Base-by-base conservation (phyloP, 2,329 filamentous ascomycete species). In the Ophiostoma ips region DNA sequence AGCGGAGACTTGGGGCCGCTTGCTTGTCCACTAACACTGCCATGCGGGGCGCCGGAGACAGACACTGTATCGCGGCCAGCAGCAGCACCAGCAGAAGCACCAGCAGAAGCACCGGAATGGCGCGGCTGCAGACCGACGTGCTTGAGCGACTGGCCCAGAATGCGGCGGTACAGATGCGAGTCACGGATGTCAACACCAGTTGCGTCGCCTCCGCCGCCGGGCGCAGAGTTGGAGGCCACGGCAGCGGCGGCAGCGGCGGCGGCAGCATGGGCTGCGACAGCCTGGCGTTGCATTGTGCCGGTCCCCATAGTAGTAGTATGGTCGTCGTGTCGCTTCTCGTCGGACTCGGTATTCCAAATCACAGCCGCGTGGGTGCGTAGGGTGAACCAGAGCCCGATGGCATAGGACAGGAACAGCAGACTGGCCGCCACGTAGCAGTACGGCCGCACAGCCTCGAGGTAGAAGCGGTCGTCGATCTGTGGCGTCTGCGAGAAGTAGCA, bases 331-430 rank as follows among this genome's bases (percentile, higher is more conserved):
- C 79, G 82, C 67, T 87, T 89, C 66, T 89, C 84, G 36, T 89
- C 84, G 3, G 74, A 63, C 55, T 95, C 89, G 9, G 77, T 83
- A 59, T 88, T 92, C 92, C 92, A 98, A 57, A 98, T 98, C 43
- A 95, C 84, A 5, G 94, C 89, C 4, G 92, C 92, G 62, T 98
- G 92, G 0, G 92, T 98, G 55, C 92, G 78, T 18, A 98, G 75
- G 1, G 92, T 98, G 66, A 98, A 98, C 74, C 92, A 87, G 13
- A 98, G 72, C 21, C 92, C 92, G 53, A 96, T 92, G 34, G 92
- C 72, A 62, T 98, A 98, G 1, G 89, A 94, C 28, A 95, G 70
- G 67, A 98, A 96, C 13, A 98, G 72, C 61, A 94, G 75, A 4
- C 82, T 68, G 1, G 92, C 87, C 5, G 87, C 84, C 60, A 94